Base-by-base conservation (phyloP, 1,284 basidiomycete species). In the Xerocomus amazonicus region DNA sequence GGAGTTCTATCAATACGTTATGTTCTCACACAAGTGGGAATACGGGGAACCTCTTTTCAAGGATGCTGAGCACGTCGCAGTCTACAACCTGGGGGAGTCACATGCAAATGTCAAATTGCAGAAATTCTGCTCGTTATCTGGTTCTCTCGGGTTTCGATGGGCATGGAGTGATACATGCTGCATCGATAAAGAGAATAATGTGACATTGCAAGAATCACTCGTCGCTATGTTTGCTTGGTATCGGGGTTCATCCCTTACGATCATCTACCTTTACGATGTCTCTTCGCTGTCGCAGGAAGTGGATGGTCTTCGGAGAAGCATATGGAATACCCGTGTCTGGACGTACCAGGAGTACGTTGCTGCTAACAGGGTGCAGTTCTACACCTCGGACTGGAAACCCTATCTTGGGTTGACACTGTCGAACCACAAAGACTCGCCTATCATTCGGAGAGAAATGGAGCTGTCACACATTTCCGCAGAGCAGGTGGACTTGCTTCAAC, bases 291-390 rank as follows among this genome's bases (percentile, higher is more conserved):
- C 56, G 1, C 3, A 36, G 7, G 2, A 33, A 0, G 19, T 19
- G 0, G 49, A 47, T 16, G n/a, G 10, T 12, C 47, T 57, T 3
- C 7, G n/a, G 6, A 3, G 3, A 13, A 57, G 56, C 26, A 50
- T 43, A 6, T 57, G 53, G 56, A 56, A 58, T 26, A 45, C 47
- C 10, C 44, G 56, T 0, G 56, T 14, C 7, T 52, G 54, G 53
- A 55, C 54, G 0, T 46, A 48, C 6, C 54, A 52, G 13, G 53
- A 55, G 34, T 56, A 51, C 5, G 36, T 53, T 4, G 49, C 51
- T 9, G 43, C 51, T 1, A 13, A 48, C 9, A 12, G 19, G 1
- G 48, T 45, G 31, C 2, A 7, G 16, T 19, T 28, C 28, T 45
- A 52, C 29, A 52, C 49, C 0, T 13, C 29, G 9, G 43, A 52